Evolutionary conservation across 2,329 filamentous ascomycete species (phyloP).

Genomic region (Penicillium paneum): DNA sequence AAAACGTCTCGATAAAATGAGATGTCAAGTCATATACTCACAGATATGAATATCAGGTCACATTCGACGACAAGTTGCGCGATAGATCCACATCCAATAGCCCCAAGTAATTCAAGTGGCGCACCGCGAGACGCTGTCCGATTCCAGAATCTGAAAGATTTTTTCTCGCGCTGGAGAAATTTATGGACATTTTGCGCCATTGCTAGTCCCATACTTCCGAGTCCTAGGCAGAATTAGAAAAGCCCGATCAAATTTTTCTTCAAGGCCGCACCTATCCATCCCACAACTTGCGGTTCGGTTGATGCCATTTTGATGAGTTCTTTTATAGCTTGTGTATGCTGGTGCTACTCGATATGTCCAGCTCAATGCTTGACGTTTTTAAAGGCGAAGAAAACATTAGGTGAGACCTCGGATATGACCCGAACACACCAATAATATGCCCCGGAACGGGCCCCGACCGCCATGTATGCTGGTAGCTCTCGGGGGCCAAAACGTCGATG

Average conservation of each 20-base stretch:
- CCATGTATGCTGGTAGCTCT: no score
- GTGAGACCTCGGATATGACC: conserved; percentile 2
- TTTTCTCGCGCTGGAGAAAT: neutral
- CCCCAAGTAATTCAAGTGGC: conserved; percentile 2
- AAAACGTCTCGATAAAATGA: neutral
- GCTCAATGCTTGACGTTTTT: neutral
- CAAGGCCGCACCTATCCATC: conserved; percentile 9
- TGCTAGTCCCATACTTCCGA: conserved; percentile 15
- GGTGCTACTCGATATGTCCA: neutral
- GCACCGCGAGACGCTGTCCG: conserved; percentile 10
- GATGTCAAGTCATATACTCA: neutral
- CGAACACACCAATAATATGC: conserved; percentile 6
- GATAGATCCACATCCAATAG: conserved; percentile 6
- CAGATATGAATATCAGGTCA: conserved; percentile 13
- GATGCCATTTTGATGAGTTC: neutral
- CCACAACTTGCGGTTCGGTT: neutral
- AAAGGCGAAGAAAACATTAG: neutral
- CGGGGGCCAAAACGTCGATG: no score
- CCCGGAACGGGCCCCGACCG: neutral
- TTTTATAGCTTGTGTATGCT: neutral
- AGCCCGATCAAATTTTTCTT: neutral
- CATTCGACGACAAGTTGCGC: conserved; percentile 4
- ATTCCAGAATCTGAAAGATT: conserved; percentile 10
- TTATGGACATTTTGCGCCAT: conserved; percentile 13
- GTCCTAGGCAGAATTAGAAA: conserved; percentile 3